Evolutionary conservation across 1,284 basidiomycete genomes (phyloP).

Genomic region (Ceratobasidium sp.): DNA sequence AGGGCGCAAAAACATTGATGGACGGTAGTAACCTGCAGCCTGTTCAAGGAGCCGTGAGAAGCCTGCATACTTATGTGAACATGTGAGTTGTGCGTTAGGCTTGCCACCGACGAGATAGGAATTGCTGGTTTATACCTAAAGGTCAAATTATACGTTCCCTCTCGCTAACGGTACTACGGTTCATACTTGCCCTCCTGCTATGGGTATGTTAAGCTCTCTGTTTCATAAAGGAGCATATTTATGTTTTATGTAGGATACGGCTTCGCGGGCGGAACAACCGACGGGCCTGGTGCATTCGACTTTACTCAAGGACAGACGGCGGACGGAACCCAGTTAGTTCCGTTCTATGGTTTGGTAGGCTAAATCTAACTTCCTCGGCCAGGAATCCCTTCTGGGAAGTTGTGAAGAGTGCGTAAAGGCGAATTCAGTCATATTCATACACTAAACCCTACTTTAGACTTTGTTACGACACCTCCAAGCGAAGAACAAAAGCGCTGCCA

Average conservation of each 20-base stretch:
- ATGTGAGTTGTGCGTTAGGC: slow-evolving; percentile 58
- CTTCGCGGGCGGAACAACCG: slow-evolving; percentile 83
- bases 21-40: slow-evolving; percentile 47
- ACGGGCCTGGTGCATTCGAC: slow-evolving; percentile 83
- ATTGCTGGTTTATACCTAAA: slow-evolving; percentile 45
- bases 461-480: slow-evolving; percentile 67
- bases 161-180: slow-evolving; percentile 72
- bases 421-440: neutral
- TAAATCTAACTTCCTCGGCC: slow-evolving; percentile 33
- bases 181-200: slow-evolving; percentile 76
- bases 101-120: neutral
- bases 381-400: slow-evolving; percentile 86
- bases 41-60: slow-evolving; percentile 66
- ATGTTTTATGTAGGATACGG: slow-evolving; percentile 59
- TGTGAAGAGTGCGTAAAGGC: slow-evolving; percentile 71
- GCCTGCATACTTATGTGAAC: slow-evolving; percentile 69
- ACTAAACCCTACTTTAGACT: slow-evolving; percentile 51
- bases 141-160: slow-evolving; percentile 69
- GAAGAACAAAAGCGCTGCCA: slow-evolving; percentile 74
- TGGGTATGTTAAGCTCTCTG: slow-evolving; percentile 60
- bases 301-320: slow-evolving; percentile 68
- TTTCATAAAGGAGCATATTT: slow-evolving; percentile 31
- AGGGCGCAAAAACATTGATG: slow-evolving; percentile 71
- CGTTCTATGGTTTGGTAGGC: neutral
- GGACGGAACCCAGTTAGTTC: slow-evolving; percentile 63